Evolutionary conservation across 768 basidiomycete genomes (phyloP), one percentile per base, ranked within the genome.

Genomic region (Serendipita vermifera): DNA sequence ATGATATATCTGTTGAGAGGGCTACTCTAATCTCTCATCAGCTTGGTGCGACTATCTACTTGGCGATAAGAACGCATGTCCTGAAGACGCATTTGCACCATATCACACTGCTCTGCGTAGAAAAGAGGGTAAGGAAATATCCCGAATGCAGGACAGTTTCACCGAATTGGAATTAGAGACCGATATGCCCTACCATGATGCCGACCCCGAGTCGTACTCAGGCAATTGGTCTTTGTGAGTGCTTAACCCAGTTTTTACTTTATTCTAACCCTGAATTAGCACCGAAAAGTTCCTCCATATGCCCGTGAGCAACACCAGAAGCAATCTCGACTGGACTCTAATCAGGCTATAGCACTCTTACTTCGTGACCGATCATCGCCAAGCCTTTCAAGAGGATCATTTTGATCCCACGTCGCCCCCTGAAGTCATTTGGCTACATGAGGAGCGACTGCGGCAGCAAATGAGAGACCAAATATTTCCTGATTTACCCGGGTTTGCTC

Each of bases 291-390:
- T 74, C 6, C 68, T 75, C 9, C 74, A 74, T 57, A 72, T 75
- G 70, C 75, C 74, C 1, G 74, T 75, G 55, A 36, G 72, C 59
- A 35, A 13, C 9, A 35, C 15, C 33, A 14, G n/a, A n/a, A 38
- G 22, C 17, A 24, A 39, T 38, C 17, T 17, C 43, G n/a, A 13
- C 31, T 33, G 26, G 3, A 55, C 7, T 17, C 13, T 53, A n/a
- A 26, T 4, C 22, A 22, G 3, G 26, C 15, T 33, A 22, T 56
- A 76, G 74, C 72, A 76, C 62, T 70, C 73, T 13, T 75, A 72
- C 60, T 76, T 77, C 56, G 73, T 71, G 31, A 74, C 74, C 4
- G 76, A 77, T 58, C 76, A 77, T 59, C 73, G 69, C 55, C 76
- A 78, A 59, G 70, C 73, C 3, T 74, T 65, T 62, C 60, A 66